These are phyloP conservation scores for Syzygium oleosum DNA, from an alignment of 345 rosid species.

Conservation along the genomic window DNA sequence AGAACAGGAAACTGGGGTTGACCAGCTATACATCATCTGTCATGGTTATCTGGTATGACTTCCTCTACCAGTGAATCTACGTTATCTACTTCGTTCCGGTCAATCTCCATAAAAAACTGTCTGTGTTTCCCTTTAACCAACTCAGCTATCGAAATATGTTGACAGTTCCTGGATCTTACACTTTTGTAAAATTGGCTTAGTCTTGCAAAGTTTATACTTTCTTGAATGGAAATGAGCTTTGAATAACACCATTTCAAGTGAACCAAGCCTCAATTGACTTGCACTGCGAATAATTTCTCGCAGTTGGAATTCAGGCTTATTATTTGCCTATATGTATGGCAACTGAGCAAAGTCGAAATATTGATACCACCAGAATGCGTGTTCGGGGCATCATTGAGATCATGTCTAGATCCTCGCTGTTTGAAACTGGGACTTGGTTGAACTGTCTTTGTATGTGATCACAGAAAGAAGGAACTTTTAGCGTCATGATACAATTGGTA, in stretches of 20 bases:
- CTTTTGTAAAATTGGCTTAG: not conserved
- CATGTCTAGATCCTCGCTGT: not conserved
- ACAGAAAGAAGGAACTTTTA: not conserved
- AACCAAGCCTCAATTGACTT: not conserved
- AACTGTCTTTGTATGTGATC: not conserved
- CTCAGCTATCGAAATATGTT: not conserved
- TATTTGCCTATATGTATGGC: not conserved
- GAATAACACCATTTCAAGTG: not conserved
- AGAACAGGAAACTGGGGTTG: slow-evolving; percentile 60
- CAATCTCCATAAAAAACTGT: not conserved
- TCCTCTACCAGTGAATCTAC: not conserved
- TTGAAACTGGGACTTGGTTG: not conserved
- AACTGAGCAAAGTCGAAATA: not conserved
- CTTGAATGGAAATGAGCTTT: not conserved
- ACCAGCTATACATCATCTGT: slow-evolving; percentile 76
- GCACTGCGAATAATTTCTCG: not conserved
- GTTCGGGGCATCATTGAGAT: not conserved
- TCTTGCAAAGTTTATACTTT: not conserved
- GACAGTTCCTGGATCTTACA: not conserved
- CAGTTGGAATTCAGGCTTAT: not conserved
- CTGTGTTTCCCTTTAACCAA: not conserved
- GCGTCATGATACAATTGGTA: not conserved
- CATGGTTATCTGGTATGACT: slow-evolving; percentile 61
- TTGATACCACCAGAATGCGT: not conserved
- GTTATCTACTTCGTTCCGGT: not conserved